Evolutionary conservation across 305 asterid species (phyloP).

Genomic region (Caryopteris hybrid): DNA sequence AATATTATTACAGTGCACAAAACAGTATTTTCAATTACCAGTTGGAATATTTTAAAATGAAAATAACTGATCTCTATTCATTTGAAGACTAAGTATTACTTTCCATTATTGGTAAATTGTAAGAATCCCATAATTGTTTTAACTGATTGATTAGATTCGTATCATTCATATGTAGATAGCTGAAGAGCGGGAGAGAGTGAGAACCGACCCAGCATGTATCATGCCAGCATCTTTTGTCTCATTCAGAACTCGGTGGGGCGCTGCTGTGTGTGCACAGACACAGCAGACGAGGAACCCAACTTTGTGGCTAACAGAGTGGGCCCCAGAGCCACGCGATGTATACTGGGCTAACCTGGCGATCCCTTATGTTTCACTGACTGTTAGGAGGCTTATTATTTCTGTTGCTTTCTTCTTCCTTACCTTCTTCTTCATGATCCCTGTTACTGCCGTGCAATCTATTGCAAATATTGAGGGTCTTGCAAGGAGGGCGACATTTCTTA

Average conservation of each 20-base stretch:
- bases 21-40: too few species aligned
- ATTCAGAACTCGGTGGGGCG: slow-evolving; percentile 88
- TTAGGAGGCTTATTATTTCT: slow-evolving; percentile 71
- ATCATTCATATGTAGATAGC: slow-evolving; percentile 53
- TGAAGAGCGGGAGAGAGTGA: slow-evolving; percentile 65
- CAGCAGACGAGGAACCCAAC: slow-evolving; percentile 91
- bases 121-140: too few species aligned
- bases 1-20: too few species aligned
- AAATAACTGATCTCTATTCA: too few species aligned
- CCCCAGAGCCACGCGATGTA: slow-evolving; percentile 91
- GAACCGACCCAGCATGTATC: slow-evolving; percentile 49
- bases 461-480: slow-evolving; percentile 84
- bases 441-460: slow-evolving; percentile 83
- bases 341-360: slow-evolving; percentile 90
- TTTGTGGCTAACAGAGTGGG: slow-evolving; percentile 94
- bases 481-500: slow-evolving; percentile 59
- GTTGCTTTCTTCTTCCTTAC: slow-evolving; percentile 94
- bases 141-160: too few species aligned
- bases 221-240: slow-evolving; percentile 97
- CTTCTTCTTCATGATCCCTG: slow-evolving; percentile 86
- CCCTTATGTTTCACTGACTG: slow-evolving; percentile 79
- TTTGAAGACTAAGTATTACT: too few species aligned
- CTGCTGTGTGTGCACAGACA: slow-evolving; percentile 98
- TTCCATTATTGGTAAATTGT: too few species aligned
- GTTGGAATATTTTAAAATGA: too few species aligned